Evolutionary conservation across 495 filamentous ascomycete species (phyloP).

Genomic region (Delitschia confertaspora): DNA sequence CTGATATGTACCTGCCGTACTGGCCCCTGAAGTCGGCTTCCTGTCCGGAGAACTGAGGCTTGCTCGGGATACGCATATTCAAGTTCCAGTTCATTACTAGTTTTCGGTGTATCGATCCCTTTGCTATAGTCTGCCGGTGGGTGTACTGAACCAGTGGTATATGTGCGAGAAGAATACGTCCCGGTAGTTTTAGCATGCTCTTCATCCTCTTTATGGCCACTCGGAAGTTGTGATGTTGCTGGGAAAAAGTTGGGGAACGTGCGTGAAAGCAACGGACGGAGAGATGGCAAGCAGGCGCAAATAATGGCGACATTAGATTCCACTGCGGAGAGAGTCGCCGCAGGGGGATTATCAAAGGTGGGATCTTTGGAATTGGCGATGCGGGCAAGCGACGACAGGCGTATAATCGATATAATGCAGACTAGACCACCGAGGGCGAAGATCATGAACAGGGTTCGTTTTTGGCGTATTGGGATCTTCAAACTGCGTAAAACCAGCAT

Average conservation of each 20-base stretch:
- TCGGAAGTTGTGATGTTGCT: neutral
- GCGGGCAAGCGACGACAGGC: slow-evolving; percentile 28
- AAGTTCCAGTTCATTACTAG: neutral
- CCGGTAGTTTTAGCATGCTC: no score
- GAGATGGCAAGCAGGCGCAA: slow-evolving; percentile 31
- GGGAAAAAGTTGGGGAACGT: slow-evolving; percentile 25
- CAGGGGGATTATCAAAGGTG: slow-evolving; percentile 28
- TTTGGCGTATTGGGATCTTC: slow-evolving; percentile 26
- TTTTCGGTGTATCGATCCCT: neutral
- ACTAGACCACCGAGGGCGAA: slow-evolving; percentile 33
- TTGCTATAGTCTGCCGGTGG: neutral
- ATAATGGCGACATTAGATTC: slow-evolving; percentile 33
- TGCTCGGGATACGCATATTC: slow-evolving; percentile 1
- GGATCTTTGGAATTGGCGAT: slow-evolving; percentile 31
- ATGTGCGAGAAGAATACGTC: no score
- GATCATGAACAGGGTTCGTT: slow-evolving; percentile 26
- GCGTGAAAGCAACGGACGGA: slow-evolving; percentile 24
- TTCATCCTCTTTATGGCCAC: slow-evolving; percentile 6
- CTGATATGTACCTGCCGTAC: slow-evolving; percentile 8
- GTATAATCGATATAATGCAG: slow-evolving; percentile 30
- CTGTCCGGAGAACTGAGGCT: slow-evolving; percentile 2
- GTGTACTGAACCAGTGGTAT: no score
- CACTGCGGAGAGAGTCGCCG: slow-evolving; percentile 27
- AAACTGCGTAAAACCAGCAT: slow-evolving; percentile 27
- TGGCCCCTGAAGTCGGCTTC: slow-evolving; percentile 1